Evolutionary conservation across 768 basidiomycete genomes (phyloP).

Genomic region (Boletus sensibilis): DNA sequence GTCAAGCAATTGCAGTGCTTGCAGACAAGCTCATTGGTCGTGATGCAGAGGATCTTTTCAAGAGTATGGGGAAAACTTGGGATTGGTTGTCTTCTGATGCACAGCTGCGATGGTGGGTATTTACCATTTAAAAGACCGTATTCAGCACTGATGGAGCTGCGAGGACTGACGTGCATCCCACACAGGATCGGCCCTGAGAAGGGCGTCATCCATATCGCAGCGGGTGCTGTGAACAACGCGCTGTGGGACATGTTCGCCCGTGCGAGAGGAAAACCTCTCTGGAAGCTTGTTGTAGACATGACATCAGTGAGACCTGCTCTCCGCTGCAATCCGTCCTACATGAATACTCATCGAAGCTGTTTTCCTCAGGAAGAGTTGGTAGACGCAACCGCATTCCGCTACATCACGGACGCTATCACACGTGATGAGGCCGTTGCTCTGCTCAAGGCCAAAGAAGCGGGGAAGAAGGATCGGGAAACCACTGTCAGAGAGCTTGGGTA

Average conservation of each 20-base stretch:
- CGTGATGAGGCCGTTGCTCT: constrained; percentile 84
- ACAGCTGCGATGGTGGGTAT: constrained; percentile 77
- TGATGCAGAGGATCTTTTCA: constrained; percentile 77
- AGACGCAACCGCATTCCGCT: constrained; percentile 73
- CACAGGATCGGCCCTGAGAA: constrained; percentile 90
- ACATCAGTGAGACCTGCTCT: constrained; percentile 51
- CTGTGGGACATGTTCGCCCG: constrained; percentile 93
- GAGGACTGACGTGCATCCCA: neutral
- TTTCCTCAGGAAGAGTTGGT: constrained; percentile 70
- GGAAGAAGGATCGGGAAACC: constrained; percentile 76
- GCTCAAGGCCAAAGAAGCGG: constrained; percentile 71
- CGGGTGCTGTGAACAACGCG: constrained; percentile 88
- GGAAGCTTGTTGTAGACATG: constrained; percentile 93
- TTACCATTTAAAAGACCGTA: neutral
- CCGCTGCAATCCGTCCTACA: neutral
- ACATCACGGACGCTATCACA: constrained; percentile 93
- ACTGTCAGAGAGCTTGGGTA: constrained; percentile 70
- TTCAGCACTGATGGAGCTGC: neutral
- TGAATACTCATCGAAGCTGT: neutral
- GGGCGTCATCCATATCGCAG: constrained; percentile 90
- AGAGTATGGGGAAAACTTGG: constrained; percentile 91
- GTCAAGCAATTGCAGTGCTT: constrained; percentile 74
- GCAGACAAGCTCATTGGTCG: constrained; percentile 82
- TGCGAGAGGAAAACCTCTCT: constrained; percentile 78
- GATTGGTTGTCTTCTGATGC: constrained; percentile 84